A percentile compares a stretch with the other conserved stretches of the same genome.
Conservation (phyloP, 768 basidiomycete species). For the Trametes sanguinea region DNA sequence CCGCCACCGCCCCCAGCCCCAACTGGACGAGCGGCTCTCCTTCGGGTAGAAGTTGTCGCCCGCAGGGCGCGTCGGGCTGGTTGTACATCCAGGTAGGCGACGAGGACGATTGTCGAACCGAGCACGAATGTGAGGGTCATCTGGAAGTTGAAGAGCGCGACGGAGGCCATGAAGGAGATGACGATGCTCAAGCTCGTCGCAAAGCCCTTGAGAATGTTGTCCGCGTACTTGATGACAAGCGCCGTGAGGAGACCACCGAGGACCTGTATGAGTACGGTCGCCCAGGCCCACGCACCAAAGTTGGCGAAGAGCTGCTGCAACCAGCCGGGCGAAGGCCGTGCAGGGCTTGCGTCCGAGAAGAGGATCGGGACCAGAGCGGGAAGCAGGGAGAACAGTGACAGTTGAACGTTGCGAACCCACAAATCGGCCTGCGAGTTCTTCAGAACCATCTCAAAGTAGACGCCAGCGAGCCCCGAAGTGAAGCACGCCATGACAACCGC, state of each 20-base stretch:
- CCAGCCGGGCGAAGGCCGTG: slow-evolving; percentile 28
- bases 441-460: slow-evolving; percentile 98
- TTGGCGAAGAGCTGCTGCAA: slow-evolving; percentile 64
- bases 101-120: slow-evolving; percentile 80
- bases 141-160: slow-evolving; percentile 86
- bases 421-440: slow-evolving; percentile 88
- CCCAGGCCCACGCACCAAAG: slow-evolving; percentile 92
- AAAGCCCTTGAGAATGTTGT: slow-evolving; percentile 92
- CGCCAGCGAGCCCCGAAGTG: slow-evolving; percentile 94
- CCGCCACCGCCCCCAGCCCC: slow-evolving; percentile 29
- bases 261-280: slow-evolving; percentile 85
- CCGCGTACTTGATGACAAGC: slow-evolving; percentile 91
- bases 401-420: slow-evolving; percentile 96
- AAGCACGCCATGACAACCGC: slow-evolving; percentile 92
- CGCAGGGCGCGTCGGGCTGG: slow-evolving; percentile 48
- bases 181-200: slow-evolving; percentile 94
- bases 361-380: slow-evolving; percentile 85
- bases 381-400: slow-evolving; percentile 90
- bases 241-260: slow-evolving; percentile 92
- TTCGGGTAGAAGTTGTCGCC: slow-evolving; percentile 16
- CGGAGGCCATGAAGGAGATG: slow-evolving; percentile 90
- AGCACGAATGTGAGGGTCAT: slow-evolving; percentile 86
- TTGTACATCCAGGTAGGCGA: slow-evolving; percentile 97
- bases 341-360: slow-evolving; percentile 45
- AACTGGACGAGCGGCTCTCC: slow-evolving; percentile 17